Evolutionary conservation across 208 protist species (phyloP).

Genomic region (Leishmania turanica): DNA sequence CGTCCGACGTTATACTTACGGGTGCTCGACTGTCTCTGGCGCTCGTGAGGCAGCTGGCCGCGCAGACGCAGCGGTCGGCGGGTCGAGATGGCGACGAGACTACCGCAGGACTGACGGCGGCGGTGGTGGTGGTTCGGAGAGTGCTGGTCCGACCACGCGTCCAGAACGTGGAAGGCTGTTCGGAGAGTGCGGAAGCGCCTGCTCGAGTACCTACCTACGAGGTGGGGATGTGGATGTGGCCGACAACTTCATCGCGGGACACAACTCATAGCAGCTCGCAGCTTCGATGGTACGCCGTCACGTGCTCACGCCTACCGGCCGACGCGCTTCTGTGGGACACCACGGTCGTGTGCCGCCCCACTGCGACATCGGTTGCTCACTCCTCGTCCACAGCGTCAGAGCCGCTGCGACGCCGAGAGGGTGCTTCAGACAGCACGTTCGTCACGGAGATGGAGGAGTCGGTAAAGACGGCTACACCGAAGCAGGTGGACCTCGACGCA

Average conservation of each 20-base stretch:
- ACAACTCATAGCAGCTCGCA: background rate
- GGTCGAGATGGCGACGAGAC: background rate
- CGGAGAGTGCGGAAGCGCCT: background rate
- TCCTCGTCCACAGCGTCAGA: background rate
- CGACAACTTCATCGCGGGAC: background rate
- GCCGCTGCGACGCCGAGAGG: background rate
- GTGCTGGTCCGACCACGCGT: constrained; percentile 18
- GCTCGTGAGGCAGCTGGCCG: constrained; percentile 46
- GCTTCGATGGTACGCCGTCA: constrained; percentile 13
- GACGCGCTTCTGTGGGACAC: constrained; percentile 29
- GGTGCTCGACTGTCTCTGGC: constrained; percentile 57
- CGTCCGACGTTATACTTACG: constrained; percentile 62
- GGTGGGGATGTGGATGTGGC: constrained; percentile 26
- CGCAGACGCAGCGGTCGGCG: constrained; percentile 39
- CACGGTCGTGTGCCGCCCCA: background rate
- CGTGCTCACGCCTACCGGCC: background rate
- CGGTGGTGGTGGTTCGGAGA: constrained; percentile 17
- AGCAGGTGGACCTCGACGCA: background rate
- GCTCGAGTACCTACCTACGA: background rate
- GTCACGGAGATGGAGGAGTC: constrained; percentile 12
- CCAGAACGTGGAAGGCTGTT: background rate
- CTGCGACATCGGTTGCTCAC: background rate
- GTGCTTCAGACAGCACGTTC: constrained; percentile 7
- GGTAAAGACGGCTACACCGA: background rate
- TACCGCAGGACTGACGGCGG: background rate